These are phyloP conservation scores for Ophiostoma novo-ulmi DNA, from an alignment of 2,329 filamentous ascomycete species.

Conservation along the genomic window DNA sequence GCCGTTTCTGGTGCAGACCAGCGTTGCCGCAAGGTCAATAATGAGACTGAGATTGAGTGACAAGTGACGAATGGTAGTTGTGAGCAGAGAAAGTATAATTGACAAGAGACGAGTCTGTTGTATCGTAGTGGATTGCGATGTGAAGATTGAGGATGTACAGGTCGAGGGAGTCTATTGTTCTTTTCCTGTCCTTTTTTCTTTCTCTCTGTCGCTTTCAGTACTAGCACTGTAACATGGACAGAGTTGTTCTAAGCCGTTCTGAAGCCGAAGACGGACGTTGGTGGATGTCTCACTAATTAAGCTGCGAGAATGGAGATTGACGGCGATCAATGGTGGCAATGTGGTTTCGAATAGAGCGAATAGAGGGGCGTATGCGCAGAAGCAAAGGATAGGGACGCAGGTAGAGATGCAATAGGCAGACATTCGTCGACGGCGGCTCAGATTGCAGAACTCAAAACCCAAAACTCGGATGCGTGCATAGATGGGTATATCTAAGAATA, in stretches of 20 bases:
- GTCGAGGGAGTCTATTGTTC: neutral
- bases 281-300: neutral
- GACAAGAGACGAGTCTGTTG: neutral
- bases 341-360: neutral
- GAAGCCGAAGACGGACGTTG: neutral
- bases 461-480: constrained; percentile 14
- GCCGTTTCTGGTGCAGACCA: constrained; percentile 11
- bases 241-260: neutral
- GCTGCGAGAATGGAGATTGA: neutral
- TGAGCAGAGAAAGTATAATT: neutral
- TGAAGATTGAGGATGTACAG: neutral
- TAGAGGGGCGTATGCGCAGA: neutral
- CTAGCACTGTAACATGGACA: neutral
- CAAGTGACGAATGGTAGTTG: constrained; percentile 1
- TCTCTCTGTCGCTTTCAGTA: neutral
- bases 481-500: constrained; percentile 21
- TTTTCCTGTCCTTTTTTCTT: neutral
- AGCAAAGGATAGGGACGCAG: neutral
- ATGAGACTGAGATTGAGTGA: neutral
- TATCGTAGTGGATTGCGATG: neutral
- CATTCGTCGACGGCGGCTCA: constrained; percentile 17
- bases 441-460: neutral
- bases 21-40: constrained; percentile 3
- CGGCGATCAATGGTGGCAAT: neutral
- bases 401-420: neutral